Evolutionary conservation across 2,329 filamentous ascomycete genomes (phyloP), one percentile per base, ranked within the genome.

Genomic region (Zymoseptoria passerinii): DNA sequence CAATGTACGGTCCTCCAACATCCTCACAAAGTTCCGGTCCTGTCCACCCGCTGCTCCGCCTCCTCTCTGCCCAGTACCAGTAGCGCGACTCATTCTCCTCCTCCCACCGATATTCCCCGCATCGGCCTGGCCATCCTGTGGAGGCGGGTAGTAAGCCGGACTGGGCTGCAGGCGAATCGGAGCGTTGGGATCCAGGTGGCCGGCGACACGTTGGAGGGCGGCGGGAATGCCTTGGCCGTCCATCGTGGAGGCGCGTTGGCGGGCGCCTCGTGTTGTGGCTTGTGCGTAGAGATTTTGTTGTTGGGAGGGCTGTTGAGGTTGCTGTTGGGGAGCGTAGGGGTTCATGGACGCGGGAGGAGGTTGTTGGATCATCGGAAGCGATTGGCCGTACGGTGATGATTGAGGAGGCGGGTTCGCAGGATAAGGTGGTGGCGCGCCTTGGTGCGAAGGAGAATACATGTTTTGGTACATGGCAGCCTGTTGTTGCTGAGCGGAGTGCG

Each of bases 101-200:
- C 92, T 83, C 68, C 91, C 83, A 49, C 88, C 84, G 28, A 87
- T 81, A 74, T 76, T 83, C n/a, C 80, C 78, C 23, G 83, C 78
- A 59, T 81, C 83, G 8, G 84, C 81, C 67, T 90, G 85, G 8
- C 90, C 89, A 64, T 97, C 92, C 6, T 88, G 85, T 1, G 92
- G 89, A 19, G 94, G 94, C 9, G 94, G 94, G 68, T 97, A 99
- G 74, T 99, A 99, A 1, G 94, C 94, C 4, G 94, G 94, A 67
- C 91, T 96, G 2, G 94, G 94, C 71, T 99, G 94, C 58, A 97
- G 76, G 53, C 94, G 84, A 68, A 99, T 97, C 0, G 94, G 94
- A 60, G 92, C 89, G 67, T 85, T 97, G 1, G 94, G 94, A 70
- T 99, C 94, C 50, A 99, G 82, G 74, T 97, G 92, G 71, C 91